Evolutionary conservation across 2,329 filamentous ascomycete species (phyloP), one percentile per base, ranked within the genome.

Genomic region (Beauveria sp.): DNA sequence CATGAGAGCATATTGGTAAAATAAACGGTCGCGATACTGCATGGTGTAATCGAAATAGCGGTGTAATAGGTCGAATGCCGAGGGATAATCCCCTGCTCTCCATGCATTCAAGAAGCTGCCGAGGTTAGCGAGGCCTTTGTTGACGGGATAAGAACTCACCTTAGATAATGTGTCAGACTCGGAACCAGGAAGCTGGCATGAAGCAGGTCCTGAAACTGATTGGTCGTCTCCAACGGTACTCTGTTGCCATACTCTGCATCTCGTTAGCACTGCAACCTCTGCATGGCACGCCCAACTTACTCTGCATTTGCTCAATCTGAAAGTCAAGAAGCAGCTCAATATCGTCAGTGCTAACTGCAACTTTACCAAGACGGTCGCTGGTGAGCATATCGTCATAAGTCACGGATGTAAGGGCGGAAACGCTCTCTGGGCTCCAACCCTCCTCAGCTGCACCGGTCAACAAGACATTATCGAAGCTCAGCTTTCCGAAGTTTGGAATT

Each of bases 31-130:
- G 64, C 87, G 80, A 66, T 87, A 89, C 69, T 95, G 89, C 85
- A 96, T 92, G 1, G 93, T 95, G 74, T 96, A 97, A 73, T 99
- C 95, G 69, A 97, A 99, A 73, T 97, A 99, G 57, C 91, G 88
- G 73, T 98, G 93, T 22, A 99, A 80, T 66, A 88, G 88, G 69
- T 99, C 93, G 71, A 97, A 95, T 0, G 95, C 89, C 1, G 90
- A 91, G 14, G 90, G 87, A 69, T 93, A 96, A 73, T 98, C 92
- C 5, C 93, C 93, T 3, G 91, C 87, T 71, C 89, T 85, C 93
- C 93, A 98, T 0, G 92, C 86, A 72, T 99, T 93, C 16, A 97
- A 86, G 70, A 96, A 98, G 67, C 88, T 91, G 67, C 34, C 16
- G 16, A 46, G 16, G 16, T 70, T 45, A 72, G 65, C 40, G 24